phyloP scores from a whole-genome alignment of 176 grass and related monocot genomes.

The Dactylis glomerata region DNA sequence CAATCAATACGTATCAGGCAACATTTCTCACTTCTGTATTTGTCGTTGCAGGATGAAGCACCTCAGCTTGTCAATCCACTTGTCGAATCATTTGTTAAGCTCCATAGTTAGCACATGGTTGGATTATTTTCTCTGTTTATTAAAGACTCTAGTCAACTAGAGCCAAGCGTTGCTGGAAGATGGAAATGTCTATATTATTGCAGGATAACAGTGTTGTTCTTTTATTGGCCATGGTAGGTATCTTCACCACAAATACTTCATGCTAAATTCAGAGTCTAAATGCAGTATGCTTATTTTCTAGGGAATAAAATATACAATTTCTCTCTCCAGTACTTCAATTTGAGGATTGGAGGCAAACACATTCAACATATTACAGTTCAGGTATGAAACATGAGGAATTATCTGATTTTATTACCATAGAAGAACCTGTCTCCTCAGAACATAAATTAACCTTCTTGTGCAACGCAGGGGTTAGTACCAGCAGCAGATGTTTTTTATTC shows the following conservation, averaged over 20 bases:
- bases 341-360: neutral
- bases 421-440: neutral
- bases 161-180: neutral
- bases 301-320: neutral
- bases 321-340: slow-evolving; percentile 26
- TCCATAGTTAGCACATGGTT: slow-evolving; percentile 52
- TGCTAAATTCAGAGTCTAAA: neutral
- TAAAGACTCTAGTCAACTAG: neutral
- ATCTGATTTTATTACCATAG: neutral
- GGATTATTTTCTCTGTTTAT: neutral
- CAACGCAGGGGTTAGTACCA: slow-evolving; percentile 2
- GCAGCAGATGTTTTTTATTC: neutral
- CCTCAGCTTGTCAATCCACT: slow-evolving; percentile 85
- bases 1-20: neutral
- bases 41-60: slow-evolving; percentile 75
- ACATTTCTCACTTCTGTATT: slow-evolving; percentile 22
- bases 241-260: neutral
- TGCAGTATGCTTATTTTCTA: neutral
- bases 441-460: neutral
- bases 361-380: neutral
- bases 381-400: neutral
- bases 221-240: slow-evolving; percentile 7
- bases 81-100: slow-evolving; percentile 61
- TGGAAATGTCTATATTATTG: neutral
- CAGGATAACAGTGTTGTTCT: neutral